Conservation (phyloP, 148 eudicot species). For the Camellia granthamiana region DNA sequence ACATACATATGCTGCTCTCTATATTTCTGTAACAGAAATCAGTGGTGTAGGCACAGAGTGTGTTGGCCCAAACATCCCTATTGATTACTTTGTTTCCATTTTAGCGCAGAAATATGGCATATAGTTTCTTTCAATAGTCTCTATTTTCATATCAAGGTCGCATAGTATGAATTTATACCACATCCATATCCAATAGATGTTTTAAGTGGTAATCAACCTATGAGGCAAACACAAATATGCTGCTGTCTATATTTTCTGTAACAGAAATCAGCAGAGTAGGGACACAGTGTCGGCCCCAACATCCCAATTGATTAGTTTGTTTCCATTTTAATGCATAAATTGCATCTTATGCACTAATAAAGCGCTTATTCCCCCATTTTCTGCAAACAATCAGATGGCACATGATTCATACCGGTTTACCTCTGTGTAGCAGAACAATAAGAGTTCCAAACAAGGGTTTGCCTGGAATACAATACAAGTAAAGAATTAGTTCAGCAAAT, state of each 20-base stretch:
- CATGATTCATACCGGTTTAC: constrained; percentile 84
- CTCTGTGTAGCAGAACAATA: constrained; percentile 75
- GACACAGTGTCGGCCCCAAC: background rate
- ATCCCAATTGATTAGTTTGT: background rate
- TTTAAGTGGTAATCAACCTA: too few species aligned
- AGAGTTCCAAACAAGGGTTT: constrained; percentile 95
- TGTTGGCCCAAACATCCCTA: too few species aligned
- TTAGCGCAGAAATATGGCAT: too few species aligned
- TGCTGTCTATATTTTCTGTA: background rate
- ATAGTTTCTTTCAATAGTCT: too few species aligned
- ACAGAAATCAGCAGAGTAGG: background rate
- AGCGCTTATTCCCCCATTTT: background rate
- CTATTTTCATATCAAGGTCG: too few species aligned
- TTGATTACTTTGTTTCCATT: too few species aligned
- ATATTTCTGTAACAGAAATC: background rate
- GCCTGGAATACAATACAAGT: constrained; percentile 39
- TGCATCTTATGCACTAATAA: background rate
- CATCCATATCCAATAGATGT: too few species aligned
- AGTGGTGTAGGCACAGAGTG: too few species aligned
- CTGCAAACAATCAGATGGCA: background rate
- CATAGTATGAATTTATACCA: too few species aligned
- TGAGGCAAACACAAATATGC: too few species aligned
- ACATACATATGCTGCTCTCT: background rate
- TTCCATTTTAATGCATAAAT: background rate
- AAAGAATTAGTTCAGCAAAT: background rate